Conservation (phyloP, 1,284 basidiomycete genomes). For the Pseudozyma thailandica region DNA sequence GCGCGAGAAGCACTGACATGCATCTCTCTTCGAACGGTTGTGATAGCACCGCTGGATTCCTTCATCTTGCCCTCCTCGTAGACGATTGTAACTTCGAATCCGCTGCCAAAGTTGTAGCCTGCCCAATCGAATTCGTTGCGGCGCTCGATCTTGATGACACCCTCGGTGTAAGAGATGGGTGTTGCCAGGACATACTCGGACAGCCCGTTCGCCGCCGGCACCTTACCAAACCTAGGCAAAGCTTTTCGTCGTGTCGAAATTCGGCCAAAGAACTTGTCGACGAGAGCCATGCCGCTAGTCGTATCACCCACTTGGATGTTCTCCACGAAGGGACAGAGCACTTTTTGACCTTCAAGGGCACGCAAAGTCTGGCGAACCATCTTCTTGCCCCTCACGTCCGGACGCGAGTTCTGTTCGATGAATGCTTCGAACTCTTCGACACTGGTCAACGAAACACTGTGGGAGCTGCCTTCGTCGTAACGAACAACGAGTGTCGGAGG, state of each 20-base stretch:
- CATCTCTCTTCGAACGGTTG: constrained; percentile 69
- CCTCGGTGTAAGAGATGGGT: constrained; percentile 71
- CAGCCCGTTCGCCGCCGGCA: constrained; percentile 68
- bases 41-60: constrained; percentile 51
- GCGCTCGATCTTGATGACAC: constrained; percentile 74
- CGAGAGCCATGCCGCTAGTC: constrained; percentile 23
- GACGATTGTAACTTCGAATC: constrained; percentile 76
- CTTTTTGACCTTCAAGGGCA: constrained; percentile 76
- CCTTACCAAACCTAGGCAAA: constrained; percentile 21
- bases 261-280: constrained; percentile 32
- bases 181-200: constrained; percentile 71
- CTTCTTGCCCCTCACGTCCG: constrained; percentile 72
- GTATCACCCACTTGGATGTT: constrained; percentile 71
- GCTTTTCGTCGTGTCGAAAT: constrained; percentile 16
- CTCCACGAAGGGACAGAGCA: constrained; percentile 76
- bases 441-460: constrained; percentile 71
- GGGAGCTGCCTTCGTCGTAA: constrained; percentile 74
- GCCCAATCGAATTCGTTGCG: constrained; percentile 74
- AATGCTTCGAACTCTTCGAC: constrained; percentile 74
- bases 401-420: constrained; percentile 75
- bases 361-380: constrained; percentile 77
- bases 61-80: constrained; percentile 71
- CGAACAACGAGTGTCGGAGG: constrained; percentile 75
- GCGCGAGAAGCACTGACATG: constrained; percentile 71
- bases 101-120: constrained; percentile 72